Base-by-base conservation (phyloP, 345 rosid genomes). In the Bruguiera sexangula region DNA sequence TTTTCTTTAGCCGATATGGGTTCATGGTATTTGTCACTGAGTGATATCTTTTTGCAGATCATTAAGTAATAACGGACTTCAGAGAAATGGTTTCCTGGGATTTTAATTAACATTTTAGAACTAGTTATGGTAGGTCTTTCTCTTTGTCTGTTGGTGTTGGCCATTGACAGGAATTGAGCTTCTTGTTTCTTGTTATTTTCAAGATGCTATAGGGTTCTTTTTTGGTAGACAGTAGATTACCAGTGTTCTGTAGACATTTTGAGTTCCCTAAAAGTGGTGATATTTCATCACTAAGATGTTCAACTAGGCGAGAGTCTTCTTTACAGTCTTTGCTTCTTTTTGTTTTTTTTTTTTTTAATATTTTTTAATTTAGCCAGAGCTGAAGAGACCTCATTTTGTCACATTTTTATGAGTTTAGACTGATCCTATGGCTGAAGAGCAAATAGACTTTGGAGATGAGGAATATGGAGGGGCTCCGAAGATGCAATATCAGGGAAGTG, bases 401-500 rank as follows among this genome's bases (percentile, higher is more conserved):
- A 37, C 55, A 50, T 66, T 63, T 80, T 83, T 66, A 76, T 67
- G 78, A 67, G 85, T 68, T 77, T 88, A 36, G 75, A 72, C 78
- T 70, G 76, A 72, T 76, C 77, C 79, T 60, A 78, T 82, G 93
- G 83, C 77, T 75, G 87, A 83, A 32, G 88, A 88, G 63, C 86
- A 82, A 78, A 75, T 85, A 55, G 82, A 82, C 71, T 82, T 52
- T 39, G 80, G 70, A 6, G 86, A 85, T 22, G 86, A 82, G 58
- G 89, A 82, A 58, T 87, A 78, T 74, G 92, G 85, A 70, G 85
- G 85, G 39, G 52, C 37, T 65, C 75, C 79, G 65, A 88, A 88
- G 88, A 72, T 78, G 70, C 83, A 77, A 57, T 85, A 81, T 79
- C 96, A 88, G 66, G 92, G 90, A 60, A 79, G 85, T 63, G 96